These are phyloP conservation scores for Cercophora sp. DNA, from an alignment of 495 filamentous ascomycete genomes.

Conservation along the genomic window DNA sequence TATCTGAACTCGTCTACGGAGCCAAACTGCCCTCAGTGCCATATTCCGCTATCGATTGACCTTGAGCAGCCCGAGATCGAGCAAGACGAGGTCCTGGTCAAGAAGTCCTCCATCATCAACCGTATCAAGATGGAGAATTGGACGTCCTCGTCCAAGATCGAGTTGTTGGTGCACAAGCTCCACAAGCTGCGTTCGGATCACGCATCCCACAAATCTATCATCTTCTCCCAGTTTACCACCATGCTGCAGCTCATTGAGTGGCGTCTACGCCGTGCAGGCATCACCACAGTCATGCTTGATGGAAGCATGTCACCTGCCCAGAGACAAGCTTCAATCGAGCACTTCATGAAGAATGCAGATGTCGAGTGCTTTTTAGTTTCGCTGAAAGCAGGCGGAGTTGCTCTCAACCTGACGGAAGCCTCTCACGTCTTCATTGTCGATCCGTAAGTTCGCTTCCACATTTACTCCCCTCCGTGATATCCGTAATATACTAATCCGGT, in stretches of 20 bases:
- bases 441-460: conserved; percentile 55
- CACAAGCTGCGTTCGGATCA: conserved; percentile 85
- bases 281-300: conserved; percentile 96
- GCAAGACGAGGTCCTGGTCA: conserved; percentile 74
- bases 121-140: conserved; percentile 96
- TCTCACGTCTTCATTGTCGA: conserved; percentile 93
- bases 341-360: conserved; percentile 91
- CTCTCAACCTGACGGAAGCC: conserved; percentile 90
- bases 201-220: conserved; percentile 89
- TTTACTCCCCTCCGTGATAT: too few relatives aligned
- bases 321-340: conserved; percentile 80
- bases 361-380: conserved; percentile 95
- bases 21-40: conserved; percentile 87
- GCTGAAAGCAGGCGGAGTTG: conserved; percentile 92
- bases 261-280: conserved; percentile 88
- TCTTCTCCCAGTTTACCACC: conserved; percentile 95
- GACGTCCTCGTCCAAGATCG: conserved; percentile 97
- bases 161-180: conserved; percentile 89
- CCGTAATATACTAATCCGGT: too few relatives aligned
- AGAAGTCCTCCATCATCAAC: conserved; percentile 95
- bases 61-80: conserved; percentile 91
- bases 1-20: conserved; percentile 71
- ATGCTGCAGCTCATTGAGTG: conserved; percentile 98
- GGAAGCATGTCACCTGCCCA: conserved; percentile 93
- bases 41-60: conserved; percentile 84